Evolutionary conservation across 306 rosid genomes (phyloP), one percentile per base, ranked within the genome.

Genomic region (Cercis canadensis): DNA sequence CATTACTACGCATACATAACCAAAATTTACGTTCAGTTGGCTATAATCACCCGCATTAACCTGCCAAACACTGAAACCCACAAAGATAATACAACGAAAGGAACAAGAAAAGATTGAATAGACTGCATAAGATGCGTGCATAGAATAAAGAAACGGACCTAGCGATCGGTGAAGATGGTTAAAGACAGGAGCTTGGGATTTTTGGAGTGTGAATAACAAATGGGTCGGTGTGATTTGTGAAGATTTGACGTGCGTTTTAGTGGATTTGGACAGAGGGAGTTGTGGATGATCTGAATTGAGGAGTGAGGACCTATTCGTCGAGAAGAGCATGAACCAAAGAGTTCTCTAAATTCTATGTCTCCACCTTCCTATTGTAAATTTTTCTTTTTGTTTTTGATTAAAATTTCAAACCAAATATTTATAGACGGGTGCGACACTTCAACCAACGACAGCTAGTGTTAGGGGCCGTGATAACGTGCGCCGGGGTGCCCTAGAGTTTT

Each of bases 281-380:
- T 78, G 71, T 34, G 77, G 80, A 77, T 84, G 96, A 86, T 86
- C 90, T 78, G 83, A 90, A 92, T 89, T 96, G 88, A 71, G 65
- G 82, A 24, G 29, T 24, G 29, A 80, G 83, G 78, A 67, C 69
- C 75, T 79, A 76, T 81, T 82, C 80, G 87, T 85, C 73, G 78
- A 76, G 82, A 75, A 79, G 86, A 87, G 89, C 88, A 87, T 88
- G 97, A 84, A 88, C 83, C 83, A 71, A 83, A 66, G 73, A 24
- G 29, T 24, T 24, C 29, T 24, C 29, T 24, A 24, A 24, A 75
- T 66, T 36, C 34, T 59, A 67, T 78, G 57, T 46, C 29, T 24
- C 29, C 29, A 24, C 29, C 60, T 75, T 34, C 72, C 55, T 63
- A 9, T 76, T 31, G 46, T 9, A 45, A 61, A 18, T 56, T 12